phyloP scores from a whole-genome alignment of 2,329 filamentous ascomycete species.

The Tolypocladium nubicola region DNA sequence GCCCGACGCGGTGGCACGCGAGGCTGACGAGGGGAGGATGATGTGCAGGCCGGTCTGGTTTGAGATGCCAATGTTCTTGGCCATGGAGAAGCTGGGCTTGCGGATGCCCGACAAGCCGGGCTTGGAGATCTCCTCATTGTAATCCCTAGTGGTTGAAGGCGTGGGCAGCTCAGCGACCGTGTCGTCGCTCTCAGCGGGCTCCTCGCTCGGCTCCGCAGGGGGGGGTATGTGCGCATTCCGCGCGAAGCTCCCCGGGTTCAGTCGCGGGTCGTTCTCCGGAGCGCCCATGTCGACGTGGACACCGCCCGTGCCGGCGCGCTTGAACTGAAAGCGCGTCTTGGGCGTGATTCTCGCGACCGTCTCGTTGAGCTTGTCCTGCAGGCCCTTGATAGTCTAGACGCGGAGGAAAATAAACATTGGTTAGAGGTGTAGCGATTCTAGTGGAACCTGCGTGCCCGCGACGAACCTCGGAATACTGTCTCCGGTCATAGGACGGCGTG shows the following conservation, averaged over 20 bases:
- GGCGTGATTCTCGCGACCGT: constrained; percentile 58
- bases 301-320: constrained; percentile 16
- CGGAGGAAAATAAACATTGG: neutral
- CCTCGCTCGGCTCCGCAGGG: constrained; percentile 5
- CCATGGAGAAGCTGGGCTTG: constrained; percentile 53
- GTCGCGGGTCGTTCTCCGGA: constrained; percentile 31
- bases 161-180: constrained; percentile 25
- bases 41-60: constrained; percentile 63
- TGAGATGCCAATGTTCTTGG: constrained; percentile 52
- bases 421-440: neutral
- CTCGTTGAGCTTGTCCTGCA: constrained; percentile 69
- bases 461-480: constrained; percentile 67
- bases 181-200: constrained; percentile 18
- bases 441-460: neutral
- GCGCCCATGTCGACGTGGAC: constrained; percentile 31
- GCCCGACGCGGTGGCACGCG: constrained; percentile 61
- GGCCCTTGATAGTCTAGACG: constrained; percentile 60
- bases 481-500: constrained; percentile 81
- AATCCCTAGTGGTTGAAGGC: constrained; percentile 31
- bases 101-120: constrained; percentile 31
- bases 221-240: constrained; percentile 13
- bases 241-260: constrained; percentile 24
- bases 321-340: constrained; percentile 78
- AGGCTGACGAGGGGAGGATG: constrained; percentile 61
- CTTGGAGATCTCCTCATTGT: constrained; percentile 45